Evolutionary conservation across 2,329 filamentous ascomycete species (phyloP).

Genomic region (Colletotrichum cordylinicola): DNA sequence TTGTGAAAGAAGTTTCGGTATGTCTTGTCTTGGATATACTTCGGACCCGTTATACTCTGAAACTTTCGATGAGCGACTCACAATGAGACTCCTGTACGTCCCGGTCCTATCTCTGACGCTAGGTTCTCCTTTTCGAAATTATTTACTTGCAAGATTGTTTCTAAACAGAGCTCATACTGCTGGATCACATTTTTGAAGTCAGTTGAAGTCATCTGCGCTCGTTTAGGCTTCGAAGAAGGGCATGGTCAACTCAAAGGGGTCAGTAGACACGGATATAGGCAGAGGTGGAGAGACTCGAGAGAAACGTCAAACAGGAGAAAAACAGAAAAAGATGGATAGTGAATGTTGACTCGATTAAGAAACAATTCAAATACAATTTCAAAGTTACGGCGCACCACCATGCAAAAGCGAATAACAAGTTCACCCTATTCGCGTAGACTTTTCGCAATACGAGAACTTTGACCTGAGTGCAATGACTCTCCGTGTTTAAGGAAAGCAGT

Average conservation of each 20-base stretch:
- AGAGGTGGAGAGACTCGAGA: not conserved
- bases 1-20: too few species aligned
- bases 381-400: not conserved
- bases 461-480: not conserved
- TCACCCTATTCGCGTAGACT: not conserved
- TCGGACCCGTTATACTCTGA: not conserved
- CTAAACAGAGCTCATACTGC: not conserved
- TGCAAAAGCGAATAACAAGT: not conserved
- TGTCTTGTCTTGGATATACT: not conserved
- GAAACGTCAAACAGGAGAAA: not conserved
- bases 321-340: not conserved
- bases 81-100: not conserved
- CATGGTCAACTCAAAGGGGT: not conserved
- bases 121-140: not conserved
- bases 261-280: not conserved
- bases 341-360: not conserved
- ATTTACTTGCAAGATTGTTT: not conserved
- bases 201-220: too few species aligned
- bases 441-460: not conserved
- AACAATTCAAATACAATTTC: not conserved
- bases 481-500: not conserved
- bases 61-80: not conserved
- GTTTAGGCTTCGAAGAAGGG: too few species aligned
- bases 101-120: not conserved
- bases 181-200: not conserved